Evolutionary conservation across 1,284 basidiomycete genomes (phyloP), one percentile per base, ranked within the genome.

Genomic region (Apiotrichum akiyoshidainum): DNA sequence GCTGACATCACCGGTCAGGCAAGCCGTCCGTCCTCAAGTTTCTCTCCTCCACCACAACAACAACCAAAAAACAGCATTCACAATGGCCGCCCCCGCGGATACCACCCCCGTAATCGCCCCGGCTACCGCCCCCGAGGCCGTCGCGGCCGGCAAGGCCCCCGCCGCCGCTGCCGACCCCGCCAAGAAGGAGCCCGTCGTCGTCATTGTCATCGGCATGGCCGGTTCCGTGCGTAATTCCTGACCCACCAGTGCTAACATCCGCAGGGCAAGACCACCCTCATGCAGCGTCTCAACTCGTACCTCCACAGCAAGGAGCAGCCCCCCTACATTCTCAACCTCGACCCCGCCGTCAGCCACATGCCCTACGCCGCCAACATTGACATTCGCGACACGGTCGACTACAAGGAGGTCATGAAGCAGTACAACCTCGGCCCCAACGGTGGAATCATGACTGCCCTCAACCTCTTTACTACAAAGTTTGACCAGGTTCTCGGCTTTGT

Each of bases 401-500:
- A 99, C 78, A 85, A 89, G 65, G 88, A 98, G 78, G 94, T 99
- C 68, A 99, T 99, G 96, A 93, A 97, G 84, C 93, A 98, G 91
- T 99, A 99, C 81, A 96, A 97, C 74, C 83, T 99, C 54, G 96
- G 96, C 5, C 95, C 96, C 0, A 99, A 99, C 76, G 96, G 96
- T 34, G 96, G 92, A 17, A 99, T 99, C 69, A 79, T 99, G 75
- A 99, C 96, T 14, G 90, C 95, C 0, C 82, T 99, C 67, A 99
- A 99, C 73, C 79, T 99, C 55, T 99, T 99, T 79, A 97, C 96
- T 22, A 99, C 96, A 33, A 99, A 99, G 78, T 96, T 99, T 70
- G 96, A 99, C 76, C 96, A 99, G 78, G 96, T 99, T 5, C 81
- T 99, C 46, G 85, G 85, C 16, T 83, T 96, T 60, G 86, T 98